Evolutionary conservation across 2,329 filamentous ascomycete genomes (phyloP), one percentile per base, ranked within the genome.

Genomic region (Fusarium sterilihyphosum): DNA sequence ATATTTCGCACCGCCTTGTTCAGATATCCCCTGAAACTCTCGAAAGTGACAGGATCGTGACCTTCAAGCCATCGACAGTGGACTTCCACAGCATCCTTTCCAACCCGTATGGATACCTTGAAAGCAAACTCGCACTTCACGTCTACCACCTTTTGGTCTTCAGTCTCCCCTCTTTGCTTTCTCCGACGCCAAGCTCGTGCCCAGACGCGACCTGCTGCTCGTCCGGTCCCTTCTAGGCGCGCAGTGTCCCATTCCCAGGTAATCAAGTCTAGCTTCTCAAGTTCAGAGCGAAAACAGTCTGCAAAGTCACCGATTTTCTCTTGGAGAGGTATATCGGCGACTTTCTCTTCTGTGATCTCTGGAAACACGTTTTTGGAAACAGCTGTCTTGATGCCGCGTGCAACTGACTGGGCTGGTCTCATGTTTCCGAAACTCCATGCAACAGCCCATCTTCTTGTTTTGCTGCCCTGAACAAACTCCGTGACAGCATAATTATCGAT

Each of bases 21-120:
- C 50, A 97, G 73, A 85, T 95, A 94, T 0, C 94, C 95, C 69
- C 91, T 92, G 72, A 99, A 94, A 80, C 95, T 98, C 83, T 97
- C 93, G 82, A 96, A 98, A 1, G 96, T 79, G 2, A 91, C 87
- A 24, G 88, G 85, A 74, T 97, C 93, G 11, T 87, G 85, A 0
- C 96, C 96, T 77, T 94, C 91, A 2, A 94, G 79, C 95, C 82
- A 84, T 38, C 93, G 86, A 61, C 93, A 85, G 9, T 82, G 75
- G 9, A 92, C 83, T 5, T 80, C 82, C 0, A 91, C 84, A 24
- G 82, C 80, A 4, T 80, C 77, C 58, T 80, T 80, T 24, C 82
- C 78, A 3, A 85, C 80, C 5, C 81, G 84, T 29, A 91, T 78
- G n/a, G 83, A 80, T 14, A 93, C 81, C 62, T 85, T 87, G 77